Evolutionary conservation across 768 basidiomycete genomes (phyloP).

Genomic region (Lentinula guzmanii): DNA sequence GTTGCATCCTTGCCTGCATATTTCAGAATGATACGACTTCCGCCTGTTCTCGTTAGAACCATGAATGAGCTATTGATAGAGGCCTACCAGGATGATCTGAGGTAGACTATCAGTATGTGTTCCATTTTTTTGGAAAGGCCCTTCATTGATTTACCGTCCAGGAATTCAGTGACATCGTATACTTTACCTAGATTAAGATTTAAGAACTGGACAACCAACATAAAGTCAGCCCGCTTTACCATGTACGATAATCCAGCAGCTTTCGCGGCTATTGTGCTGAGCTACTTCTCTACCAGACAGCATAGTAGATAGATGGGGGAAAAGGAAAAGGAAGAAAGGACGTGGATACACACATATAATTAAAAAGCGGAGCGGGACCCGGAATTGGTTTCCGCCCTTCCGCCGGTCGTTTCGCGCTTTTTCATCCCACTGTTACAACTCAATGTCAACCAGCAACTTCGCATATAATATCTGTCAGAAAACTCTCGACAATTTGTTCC

Average conservation of each 20-base stretch:
- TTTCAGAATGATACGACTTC: slow-evolving; percentile 79
- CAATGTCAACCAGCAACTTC: too few relatives aligned
- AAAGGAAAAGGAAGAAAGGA: background rate
- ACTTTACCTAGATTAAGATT: slow-evolving; percentile 45
- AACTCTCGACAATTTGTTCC: too few relatives aligned
- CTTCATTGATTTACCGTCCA: slow-evolving; percentile 45
- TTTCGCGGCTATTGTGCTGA: slow-evolving; percentile 50
- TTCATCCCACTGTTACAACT: too few relatives aligned
- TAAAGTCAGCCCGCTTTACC: slow-evolving; percentile 29
- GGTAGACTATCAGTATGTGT: background rate
- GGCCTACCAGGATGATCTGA: slow-evolving; percentile 59
- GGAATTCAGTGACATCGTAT: slow-evolving; percentile 76
- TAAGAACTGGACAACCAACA: too few relatives aligned
- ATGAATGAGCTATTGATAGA: background rate
- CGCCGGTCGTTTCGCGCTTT: too few relatives aligned
- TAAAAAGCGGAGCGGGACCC: background rate
- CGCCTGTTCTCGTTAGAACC: slow-evolving; percentile 39
- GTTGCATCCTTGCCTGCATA: slow-evolving; percentile 90
- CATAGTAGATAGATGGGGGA: background rate
- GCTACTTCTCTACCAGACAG: slow-evolving; percentile 48
- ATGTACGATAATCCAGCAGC: slow-evolving; percentile 83
- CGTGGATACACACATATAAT: background rate
- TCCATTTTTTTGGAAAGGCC: background rate
- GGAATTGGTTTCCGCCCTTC: too few relatives aligned
- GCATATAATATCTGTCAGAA: too few relatives aligned